Evolutionary conservation across 768 basidiomycete genomes (phyloP).

Genomic region (Suillus decipiens): DNA sequence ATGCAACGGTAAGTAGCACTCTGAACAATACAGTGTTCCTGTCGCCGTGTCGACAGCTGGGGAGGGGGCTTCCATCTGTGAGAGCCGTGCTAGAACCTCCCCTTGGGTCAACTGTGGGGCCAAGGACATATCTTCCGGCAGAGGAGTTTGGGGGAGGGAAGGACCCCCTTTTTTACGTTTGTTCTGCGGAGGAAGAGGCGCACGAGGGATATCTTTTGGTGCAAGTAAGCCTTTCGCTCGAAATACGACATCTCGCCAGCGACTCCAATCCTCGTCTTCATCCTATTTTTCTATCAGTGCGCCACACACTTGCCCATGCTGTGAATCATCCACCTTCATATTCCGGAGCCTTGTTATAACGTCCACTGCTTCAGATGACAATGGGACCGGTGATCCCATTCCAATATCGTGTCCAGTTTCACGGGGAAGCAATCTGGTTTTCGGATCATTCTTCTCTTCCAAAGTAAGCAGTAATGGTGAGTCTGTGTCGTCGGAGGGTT

Average conservation of each 20-base stretch:
- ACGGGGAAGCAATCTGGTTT: slow-evolving; percentile 62
- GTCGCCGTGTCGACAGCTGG: slow-evolving; percentile 40
- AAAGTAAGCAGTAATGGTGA: background rate
- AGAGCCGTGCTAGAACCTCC: slow-evolving; percentile 48
- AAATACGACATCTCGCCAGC: slow-evolving; percentile 86
- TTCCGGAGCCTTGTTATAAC: slow-evolving; percentile 81
- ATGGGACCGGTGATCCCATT: slow-evolving; percentile 81
- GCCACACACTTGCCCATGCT: background rate
- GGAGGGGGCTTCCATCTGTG: slow-evolving; percentile 21
- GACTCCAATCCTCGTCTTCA: slow-evolving; percentile 85
- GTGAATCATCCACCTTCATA: slow-evolving; percentile 64
- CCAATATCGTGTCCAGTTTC: slow-evolving; percentile 89
- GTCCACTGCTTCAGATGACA: slow-evolving; percentile 74
- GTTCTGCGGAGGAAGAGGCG: slow-evolving; percentile 61
- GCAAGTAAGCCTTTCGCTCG: slow-evolving; percentile 64
- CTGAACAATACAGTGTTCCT: slow-evolving; percentile 71
- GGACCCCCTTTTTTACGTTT: slow-evolving; percentile 56
- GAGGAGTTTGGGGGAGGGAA: background rate
- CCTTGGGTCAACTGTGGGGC: slow-evolving; percentile 43
- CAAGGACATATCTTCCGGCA: background rate
- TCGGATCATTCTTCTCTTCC: slow-evolving; percentile 10
- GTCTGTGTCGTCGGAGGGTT: background rate
- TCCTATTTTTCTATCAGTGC: slow-evolving; percentile 48
- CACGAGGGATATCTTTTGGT: slow-evolving; percentile 31
- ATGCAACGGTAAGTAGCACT: slow-evolving; percentile 90